phyloP scores from a whole-genome alignment of 352 stramenopile genomes.

The Phytophthora capsici region DNA sequence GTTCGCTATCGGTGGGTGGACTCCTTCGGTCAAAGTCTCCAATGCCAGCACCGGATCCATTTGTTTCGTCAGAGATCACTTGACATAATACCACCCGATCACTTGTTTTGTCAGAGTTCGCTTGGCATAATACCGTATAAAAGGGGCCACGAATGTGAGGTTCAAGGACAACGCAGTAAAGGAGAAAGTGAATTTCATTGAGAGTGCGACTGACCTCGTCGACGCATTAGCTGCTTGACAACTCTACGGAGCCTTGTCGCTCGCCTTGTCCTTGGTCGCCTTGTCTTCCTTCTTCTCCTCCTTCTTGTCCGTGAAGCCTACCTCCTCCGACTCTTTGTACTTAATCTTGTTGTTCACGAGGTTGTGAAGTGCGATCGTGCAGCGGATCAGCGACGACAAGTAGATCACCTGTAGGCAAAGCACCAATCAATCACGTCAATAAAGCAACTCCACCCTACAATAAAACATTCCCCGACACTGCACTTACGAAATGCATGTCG shows the following conservation, averaged over 20 bases:
- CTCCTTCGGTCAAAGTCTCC: conserved; percentile 22
- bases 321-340: conserved; percentile 91
- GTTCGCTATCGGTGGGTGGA: conserved; percentile 2
- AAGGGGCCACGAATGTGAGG: too few relatives aligned
- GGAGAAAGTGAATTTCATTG: conserved; percentile 34
- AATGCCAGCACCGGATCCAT: conserved; percentile 7
- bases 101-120: conserved; percentile 3
- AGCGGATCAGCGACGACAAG: conserved; percentile 97
- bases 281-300: conserved; percentile 70
- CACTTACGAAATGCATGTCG: conserved; percentile 98
- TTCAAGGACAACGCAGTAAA: background rate
- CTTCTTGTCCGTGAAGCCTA: conserved; percentile 76
- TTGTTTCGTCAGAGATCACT: conserved; percentile 3
- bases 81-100: conserved; percentile 4
- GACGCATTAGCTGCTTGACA: conserved; percentile 17
- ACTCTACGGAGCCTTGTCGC: conserved; percentile 55
- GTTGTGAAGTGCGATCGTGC: conserved; percentile 98
- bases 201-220: conserved; percentile 22
- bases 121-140: conserved; percentile 9
- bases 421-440: conserved; percentile 5
- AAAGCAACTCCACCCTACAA: background rate
- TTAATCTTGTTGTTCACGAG: conserved; percentile 99
- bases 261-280: conserved; percentile 49
- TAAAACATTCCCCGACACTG: background rate
- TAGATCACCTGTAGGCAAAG: conserved; percentile 91